Percentiles rank a stretch among this genome's conserved stretches.
Evolutionary conservation across 192 early-diverging fungal genomes (phyloP).

Genomic region (Spinellus fusiger): DNA sequence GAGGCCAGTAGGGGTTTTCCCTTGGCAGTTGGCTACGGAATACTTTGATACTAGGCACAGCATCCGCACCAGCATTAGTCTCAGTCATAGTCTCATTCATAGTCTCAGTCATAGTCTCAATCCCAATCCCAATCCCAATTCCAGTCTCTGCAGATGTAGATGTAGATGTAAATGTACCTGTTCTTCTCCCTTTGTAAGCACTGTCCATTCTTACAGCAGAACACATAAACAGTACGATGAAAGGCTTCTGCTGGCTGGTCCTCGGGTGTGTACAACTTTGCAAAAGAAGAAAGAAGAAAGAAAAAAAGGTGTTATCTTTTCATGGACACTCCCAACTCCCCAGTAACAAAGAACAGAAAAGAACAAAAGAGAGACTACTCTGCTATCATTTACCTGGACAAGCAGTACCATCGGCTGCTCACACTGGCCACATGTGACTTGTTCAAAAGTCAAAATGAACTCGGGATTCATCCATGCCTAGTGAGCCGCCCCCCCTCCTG

Average conservation of each 20-base stretch:
- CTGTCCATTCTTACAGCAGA: slow-evolving; percentile 81
- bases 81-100: no score
- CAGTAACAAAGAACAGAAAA: slow-evolving; percentile 1
- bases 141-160: background rate
- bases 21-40: slow-evolving; percentile 75
- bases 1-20: slow-evolving; percentile 60
- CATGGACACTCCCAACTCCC: background rate
- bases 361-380: background rate
- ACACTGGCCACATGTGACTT: slow-evolving; percentile 68
- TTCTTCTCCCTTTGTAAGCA: slow-evolving; percentile 63
- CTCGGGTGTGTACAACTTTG: slow-evolving; percentile 86
- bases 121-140: no score
- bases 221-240: slow-evolving; percentile 88
- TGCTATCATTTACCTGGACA: slow-evolving; percentile 58
- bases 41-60: slow-evolving; percentile 69
- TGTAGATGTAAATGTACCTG: slow-evolving; percentile 30
- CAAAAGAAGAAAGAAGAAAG: background rate
- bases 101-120: no score
- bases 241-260: slow-evolving; percentile 81
- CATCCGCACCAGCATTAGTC: no score
- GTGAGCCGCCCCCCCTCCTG: background rate
- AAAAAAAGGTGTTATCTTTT: background rate
- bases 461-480: slow-evolving; percentile 80
- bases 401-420: slow-evolving; percentile 69
- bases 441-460: slow-evolving; percentile 50